Percentiles rank a stretch among this genome's conserved stretches.
phyloP scores from a whole-genome alignment of 2,329 filamentous ascomycete genomes.

The Neofusicoccum parvum region DNA sequence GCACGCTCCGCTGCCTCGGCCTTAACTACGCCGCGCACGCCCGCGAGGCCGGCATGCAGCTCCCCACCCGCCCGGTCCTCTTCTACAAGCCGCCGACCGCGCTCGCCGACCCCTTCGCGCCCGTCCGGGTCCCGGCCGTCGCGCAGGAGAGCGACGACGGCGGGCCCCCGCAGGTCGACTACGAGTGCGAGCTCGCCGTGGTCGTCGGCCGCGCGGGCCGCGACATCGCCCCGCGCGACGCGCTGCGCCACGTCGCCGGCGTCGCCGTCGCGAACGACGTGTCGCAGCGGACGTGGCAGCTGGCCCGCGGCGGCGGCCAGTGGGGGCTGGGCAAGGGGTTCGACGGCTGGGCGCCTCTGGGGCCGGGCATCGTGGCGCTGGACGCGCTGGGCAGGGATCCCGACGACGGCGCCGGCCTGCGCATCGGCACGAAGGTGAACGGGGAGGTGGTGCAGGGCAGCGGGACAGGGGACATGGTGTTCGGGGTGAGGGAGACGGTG shows the following conservation, averaged over 20 bases:
- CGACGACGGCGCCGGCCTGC: background rate
- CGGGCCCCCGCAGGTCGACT: conserved; percentile 66
- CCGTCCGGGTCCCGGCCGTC: conserved; percentile 66
- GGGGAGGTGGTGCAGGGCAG: conserved; percentile 3
- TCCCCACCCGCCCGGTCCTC: conserved; percentile 71
- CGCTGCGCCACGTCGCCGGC: conserved; percentile 37
- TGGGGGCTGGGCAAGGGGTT: conserved; percentile 49
- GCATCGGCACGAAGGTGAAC: conserved; percentile 15
- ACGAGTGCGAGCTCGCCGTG: conserved; percentile 77
- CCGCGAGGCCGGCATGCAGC: conserved; percentile 60
- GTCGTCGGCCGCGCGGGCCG: conserved; percentile 69
- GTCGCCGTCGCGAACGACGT: conserved; percentile 68
- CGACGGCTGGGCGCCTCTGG: conserved; percentile 49
- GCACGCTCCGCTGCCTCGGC: conserved; percentile 27
- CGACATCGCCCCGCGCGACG: conserved; percentile 51
- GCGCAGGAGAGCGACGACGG: conserved; percentile 53
- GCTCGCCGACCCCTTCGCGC: conserved; percentile 64
- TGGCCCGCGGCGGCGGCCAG: conserved; percentile 38
- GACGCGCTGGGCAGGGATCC: background rate
- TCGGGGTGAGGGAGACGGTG: conserved; percentile 12
- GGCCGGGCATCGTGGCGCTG: conserved; percentile 38
- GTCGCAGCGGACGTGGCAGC: conserved; percentile 59
- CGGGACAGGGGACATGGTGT: conserved; percentile 21
- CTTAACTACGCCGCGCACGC: conserved; percentile 30
- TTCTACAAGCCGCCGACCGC: conserved; percentile 74